These are phyloP conservation scores for Hydnomerulius pinastri DNA, from an alignment of 768 basidiomycete genomes.

Conservation along the genomic window DNA sequence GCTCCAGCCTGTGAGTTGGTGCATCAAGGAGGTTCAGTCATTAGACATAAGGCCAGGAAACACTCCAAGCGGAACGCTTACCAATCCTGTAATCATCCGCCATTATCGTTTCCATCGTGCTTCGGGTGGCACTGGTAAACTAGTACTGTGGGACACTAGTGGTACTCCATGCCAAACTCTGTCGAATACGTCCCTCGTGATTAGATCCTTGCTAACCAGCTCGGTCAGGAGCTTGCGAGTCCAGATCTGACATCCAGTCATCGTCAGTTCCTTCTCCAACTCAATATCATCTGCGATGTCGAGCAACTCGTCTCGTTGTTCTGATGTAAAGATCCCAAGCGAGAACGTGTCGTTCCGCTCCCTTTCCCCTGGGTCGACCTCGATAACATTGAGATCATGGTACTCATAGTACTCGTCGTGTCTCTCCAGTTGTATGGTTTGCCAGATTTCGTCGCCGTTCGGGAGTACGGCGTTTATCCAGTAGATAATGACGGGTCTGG, in stretches of 20 bases:
- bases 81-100: too few relatives aligned
- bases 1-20: too few relatives aligned
- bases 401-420: slow-evolving; percentile 16
- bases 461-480: slow-evolving; percentile 26
- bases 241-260: slow-evolving; percentile 16
- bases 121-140: too few relatives aligned
- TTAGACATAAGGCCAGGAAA: too few relatives aligned
- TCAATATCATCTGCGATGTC: slow-evolving; percentile 28
- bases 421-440: slow-evolving; percentile 25
- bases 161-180: slow-evolving; percentile 13
- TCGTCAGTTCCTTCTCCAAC: slow-evolving; percentile 6
- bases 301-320: slow-evolving; percentile 28
- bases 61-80: too few relatives aligned
- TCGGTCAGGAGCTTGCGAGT: slow-evolving; percentile 19
- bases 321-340: slow-evolving; percentile 20
- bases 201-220: slow-evolving; percentile 15
- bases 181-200: slow-evolving; percentile 10
- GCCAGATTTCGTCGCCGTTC: slow-evolving; percentile 28
- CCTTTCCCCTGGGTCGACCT: slow-evolving; percentile 18
- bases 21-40: too few relatives aligned
- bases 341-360: slow-evolving; percentile 10
- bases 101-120: too few relatives aligned
- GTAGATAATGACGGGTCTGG: slow-evolving; percentile 21
- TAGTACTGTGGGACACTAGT: not conserved
- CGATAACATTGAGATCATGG: slow-evolving; percentile 30